These are phyloP conservation scores for Trichophaea hybrida DNA, from an alignment of 2,329 filamentous ascomycete species.

Conservation along the genomic window DNA sequence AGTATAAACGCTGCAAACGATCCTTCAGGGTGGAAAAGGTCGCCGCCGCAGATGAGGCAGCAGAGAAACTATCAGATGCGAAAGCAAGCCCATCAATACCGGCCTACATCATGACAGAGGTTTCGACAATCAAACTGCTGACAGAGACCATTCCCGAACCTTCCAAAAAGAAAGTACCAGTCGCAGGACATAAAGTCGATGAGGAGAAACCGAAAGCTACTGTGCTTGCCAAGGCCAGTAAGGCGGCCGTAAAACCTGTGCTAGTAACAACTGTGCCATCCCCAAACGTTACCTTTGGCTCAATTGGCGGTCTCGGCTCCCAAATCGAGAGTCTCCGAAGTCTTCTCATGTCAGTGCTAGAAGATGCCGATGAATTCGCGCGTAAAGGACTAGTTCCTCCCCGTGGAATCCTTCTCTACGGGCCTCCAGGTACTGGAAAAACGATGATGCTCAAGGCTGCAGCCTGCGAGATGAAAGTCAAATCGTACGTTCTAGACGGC, in stretches of 20 bases:
- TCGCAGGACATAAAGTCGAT: not conserved
- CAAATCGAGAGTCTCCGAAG: conserved; percentile 23
- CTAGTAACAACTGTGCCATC: conserved; percentile 1
- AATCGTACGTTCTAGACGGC: conserved; percentile 24
- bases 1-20: conserved; percentile 21
- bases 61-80: not conserved
- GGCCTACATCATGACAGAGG: conserved; percentile 9
- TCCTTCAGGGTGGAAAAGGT: conserved; percentile 17
- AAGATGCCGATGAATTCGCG: conserved; percentile 25
- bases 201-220: conserved; percentile 4
- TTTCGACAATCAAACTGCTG: conserved; percentile 17
- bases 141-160: conserved; percentile 5
- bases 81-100: not conserved
- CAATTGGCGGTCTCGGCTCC: conserved; percentile 25
- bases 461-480: conserved; percentile 24
- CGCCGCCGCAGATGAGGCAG: not conserved
- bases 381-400: conserved; percentile 24
- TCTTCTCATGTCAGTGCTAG: conserved; percentile 24
- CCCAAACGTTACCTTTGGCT: conserved; percentile 19
- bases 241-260: not conserved
- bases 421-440: conserved; percentile 28
- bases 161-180: not conserved
- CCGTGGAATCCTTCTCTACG: conserved; percentile 28
- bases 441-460: conserved; percentile 26
- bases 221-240: conserved; percentile 7